Conservation (phyloP, 2,329 filamentous ascomycete genomes). For the Pestalotiopsis sp. region DNA sequence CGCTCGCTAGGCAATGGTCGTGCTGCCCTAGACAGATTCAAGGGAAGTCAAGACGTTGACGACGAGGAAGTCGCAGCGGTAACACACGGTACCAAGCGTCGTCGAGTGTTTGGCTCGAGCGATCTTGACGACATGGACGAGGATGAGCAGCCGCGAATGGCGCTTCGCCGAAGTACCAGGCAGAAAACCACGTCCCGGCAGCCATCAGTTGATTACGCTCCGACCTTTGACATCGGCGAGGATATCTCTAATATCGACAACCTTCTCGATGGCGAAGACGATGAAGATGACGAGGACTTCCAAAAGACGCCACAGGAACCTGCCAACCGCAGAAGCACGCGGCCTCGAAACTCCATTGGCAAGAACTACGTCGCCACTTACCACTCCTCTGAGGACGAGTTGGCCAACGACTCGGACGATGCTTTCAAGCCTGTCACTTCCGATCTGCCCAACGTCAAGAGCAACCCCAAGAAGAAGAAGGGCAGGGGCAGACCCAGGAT, state of each 20-base stretch:
- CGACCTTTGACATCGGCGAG: neutral
- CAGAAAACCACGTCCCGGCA: slow-evolving; percentile 15
- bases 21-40: slow-evolving; percentile 23
- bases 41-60: slow-evolving; percentile 18
- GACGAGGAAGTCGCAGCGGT: slow-evolving; percentile 10
- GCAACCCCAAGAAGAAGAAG: slow-evolving; percentile 22
- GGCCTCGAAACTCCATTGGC: slow-evolving; percentile 1
- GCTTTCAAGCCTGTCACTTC: slow-evolving; percentile 26
- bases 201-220: slow-evolving; percentile 5
- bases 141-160: neutral
- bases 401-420: slow-evolving; percentile 26
- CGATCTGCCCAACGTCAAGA: slow-evolving; percentile 25
- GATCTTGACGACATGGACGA: neutral
- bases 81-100: slow-evolving; percentile 9
- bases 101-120: neutral
- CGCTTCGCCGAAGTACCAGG: slow-evolving; percentile 14
- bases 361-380: slow-evolving; percentile 13
- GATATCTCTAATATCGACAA: neutral
- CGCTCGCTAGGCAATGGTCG: slow-evolving; percentile 25
- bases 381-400: slow-evolving; percentile 31
- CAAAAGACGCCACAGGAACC: neutral
- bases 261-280: neutral
- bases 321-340: slow-evolving; percentile 5
- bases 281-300: slow-evolving; percentile 8
- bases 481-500: slow-evolving; percentile 20